phyloP scores from a whole-genome alignment of 2,329 filamentous ascomycete species.

The Cladosporium sp. region DNA sequence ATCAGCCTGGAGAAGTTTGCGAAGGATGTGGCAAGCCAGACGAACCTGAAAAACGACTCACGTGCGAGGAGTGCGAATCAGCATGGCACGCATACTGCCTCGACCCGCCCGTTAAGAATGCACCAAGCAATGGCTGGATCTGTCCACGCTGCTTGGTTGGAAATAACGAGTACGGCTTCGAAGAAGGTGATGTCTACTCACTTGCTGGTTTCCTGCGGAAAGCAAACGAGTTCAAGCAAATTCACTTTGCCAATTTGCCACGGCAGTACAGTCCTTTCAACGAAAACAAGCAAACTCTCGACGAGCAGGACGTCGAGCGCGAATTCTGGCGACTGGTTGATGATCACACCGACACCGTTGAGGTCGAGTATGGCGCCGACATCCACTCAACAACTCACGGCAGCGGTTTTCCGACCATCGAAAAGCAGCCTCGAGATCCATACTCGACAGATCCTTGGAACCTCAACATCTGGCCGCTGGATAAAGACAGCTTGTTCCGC shows the following conservation, averaged over 20 bases:
- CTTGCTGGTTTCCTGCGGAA: constrained; percentile 94
- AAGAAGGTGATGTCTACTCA: constrained; percentile 93
- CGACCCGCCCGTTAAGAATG: constrained; percentile 75
- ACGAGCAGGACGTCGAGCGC: constrained; percentile 90
- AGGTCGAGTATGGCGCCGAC: constrained; percentile 96
- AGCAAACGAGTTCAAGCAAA: constrained; percentile 89
- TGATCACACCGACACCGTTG: constrained; percentile 89
- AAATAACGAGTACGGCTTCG: constrained; percentile 94
- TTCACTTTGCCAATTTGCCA: constrained; percentile 70
- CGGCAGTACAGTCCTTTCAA: constrained; percentile 67
- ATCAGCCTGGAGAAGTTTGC: constrained; percentile 63
- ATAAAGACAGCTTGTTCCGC: constrained; percentile 86
- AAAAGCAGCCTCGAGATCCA: constrained; percentile 79
- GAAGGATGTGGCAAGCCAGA: constrained; percentile 80
- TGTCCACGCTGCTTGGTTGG: constrained; percentile 92
- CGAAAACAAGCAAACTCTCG: constrained; percentile 74
- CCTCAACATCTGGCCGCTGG: constrained; percentile 83
- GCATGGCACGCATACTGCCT: constrained; percentile 84
- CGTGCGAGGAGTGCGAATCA: constrained; percentile 89
- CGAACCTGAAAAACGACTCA: constrained; percentile 63
- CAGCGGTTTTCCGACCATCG: constrained; percentile 91
- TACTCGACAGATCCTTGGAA: constrained; percentile 95
- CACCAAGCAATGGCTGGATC: constrained; percentile 88
- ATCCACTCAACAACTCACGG: constrained; percentile 98
- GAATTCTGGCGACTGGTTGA: constrained; percentile 97